Evolutionary conservation across 75 land plant species (phyloP), one percentile per base, ranked within the genome.

Genomic region (Selaginella moellendorffii): DNA sequence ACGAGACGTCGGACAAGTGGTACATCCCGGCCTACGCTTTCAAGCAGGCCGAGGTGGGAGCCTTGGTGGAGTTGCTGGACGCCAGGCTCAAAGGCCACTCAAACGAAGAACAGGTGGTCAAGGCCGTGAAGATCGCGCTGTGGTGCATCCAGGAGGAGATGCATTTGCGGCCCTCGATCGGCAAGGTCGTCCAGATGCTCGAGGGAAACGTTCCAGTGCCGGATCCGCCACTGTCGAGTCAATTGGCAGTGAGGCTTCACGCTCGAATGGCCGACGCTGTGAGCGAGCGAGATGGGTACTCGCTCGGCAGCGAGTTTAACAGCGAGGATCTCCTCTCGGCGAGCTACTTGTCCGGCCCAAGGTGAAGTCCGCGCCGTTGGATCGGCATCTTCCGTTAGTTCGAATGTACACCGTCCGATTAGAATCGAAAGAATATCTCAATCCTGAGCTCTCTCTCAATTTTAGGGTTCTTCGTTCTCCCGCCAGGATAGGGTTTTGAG

Each of bases 221-320:
- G 59, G 59, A 56, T 31, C 78, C 74, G 14, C 46, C 46, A 5
- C 14, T 36, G 46, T 36, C 46, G 14, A 36, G 46, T 36, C 46
- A 36, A 14, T 14, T 36, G 46, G 46, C 46, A 5, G 46, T 36
- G 10, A 36, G 46, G 14, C 14, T 36, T 5, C 46, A 36, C 46
- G 46, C 46, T 5, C 46, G 46, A 14, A 36, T 36, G 46, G 46
- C 14, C 10, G 46, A 36, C 14, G 46, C 46, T 14, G 46, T 36
- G 10, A 36, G 46, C 14, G 46, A 36, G 46, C 5, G 46, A 14
- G 46, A 36, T 14, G 14, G 46, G 46, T 36, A 36, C 46, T 36
- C 46, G 5, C 10, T 36, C 5, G 46, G 14, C 5, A 5, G 10
- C 5, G 46, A 5, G 14, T 36, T 5, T 14, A 36, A 5, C 46